Percentiles rank a stretch among this genome's conserved stretches.
Conservation (phyloP, 176 grass and related monocot species). For the Triticum urartu region DNA sequence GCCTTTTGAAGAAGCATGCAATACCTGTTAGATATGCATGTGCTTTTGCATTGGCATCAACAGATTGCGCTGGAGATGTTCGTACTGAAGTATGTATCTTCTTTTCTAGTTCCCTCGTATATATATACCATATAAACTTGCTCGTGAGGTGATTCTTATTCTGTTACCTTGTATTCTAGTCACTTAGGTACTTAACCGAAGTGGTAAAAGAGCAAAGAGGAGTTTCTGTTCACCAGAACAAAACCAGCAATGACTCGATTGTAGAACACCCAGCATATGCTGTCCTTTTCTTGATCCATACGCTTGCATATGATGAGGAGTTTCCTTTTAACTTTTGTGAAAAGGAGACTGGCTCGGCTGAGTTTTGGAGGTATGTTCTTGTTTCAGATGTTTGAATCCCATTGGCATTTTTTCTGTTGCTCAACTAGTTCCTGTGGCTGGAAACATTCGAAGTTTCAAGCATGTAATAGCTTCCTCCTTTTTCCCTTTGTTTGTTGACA, state of each 20-base stretch:
- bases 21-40: constrained; percentile 88
- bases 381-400: constrained; percentile 23
- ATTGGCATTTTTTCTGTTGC: not conserved
- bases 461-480: constrained; percentile 16
- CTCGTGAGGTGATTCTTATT: constrained; percentile 24
- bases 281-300: constrained; percentile 82
- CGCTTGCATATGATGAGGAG: constrained; percentile 58
- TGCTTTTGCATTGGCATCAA: constrained; percentile 82
- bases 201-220: constrained; percentile 64
- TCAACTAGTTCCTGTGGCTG: constrained; percentile 7
- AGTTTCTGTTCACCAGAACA: constrained; percentile 45
- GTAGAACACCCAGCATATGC: constrained; percentile 73
- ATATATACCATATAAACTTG: not conserved
- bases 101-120: constrained; percentile 24
- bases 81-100: constrained; percentile 63
- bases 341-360: constrained; percentile 55
- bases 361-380: constrained; percentile 67
- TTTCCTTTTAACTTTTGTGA: constrained; percentile 50
- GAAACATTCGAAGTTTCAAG: not conserved
- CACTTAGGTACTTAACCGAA: constrained; percentile 58
- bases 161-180: constrained; percentile 42
- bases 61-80: constrained; percentile 66
- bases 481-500: constrained; percentile 52
- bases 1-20: constrained; percentile 55
- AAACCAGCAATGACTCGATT: constrained; percentile 42